These are phyloP conservation scores for Picea abies DNA, from an alignment of 83 land plant genomes.

Conservation along the genomic window DNA sequence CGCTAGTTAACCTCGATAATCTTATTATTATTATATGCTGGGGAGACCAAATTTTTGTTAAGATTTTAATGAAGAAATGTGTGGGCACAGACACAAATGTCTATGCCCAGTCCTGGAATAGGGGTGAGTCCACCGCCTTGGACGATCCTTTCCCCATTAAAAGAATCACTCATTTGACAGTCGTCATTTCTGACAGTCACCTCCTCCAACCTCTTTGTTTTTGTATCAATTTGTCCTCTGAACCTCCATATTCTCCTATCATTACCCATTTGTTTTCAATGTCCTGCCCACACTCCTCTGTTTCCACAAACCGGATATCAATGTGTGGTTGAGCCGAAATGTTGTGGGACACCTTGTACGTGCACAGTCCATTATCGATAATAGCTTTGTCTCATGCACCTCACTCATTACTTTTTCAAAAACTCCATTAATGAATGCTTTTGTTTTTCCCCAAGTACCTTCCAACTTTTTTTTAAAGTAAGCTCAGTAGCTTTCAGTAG, in stretches of 20 bases:
- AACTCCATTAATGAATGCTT: no score
- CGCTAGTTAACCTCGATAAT: no score
- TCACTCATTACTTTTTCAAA: no score
- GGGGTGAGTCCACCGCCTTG: no score
- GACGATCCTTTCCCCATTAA: conserved; percentile 4
- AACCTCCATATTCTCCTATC: conserved; percentile 11
- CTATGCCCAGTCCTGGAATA: no score
- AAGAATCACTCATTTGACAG: neutral
- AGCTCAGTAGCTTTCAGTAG: no score
- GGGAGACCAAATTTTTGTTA: no score
- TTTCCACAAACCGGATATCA: neutral
- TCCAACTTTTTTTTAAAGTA: no score
- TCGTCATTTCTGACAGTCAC: neutral
- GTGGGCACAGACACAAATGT: conserved; percentile 8
- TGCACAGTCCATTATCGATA: no score
- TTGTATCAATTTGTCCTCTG: neutral
- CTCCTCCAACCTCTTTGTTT: conserved; percentile 7
- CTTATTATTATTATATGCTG: no score
- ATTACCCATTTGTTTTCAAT: neutral
- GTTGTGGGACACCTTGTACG: conserved; percentile 11
- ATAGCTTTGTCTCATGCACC: no score
- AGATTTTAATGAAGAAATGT: neutral
- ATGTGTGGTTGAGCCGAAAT: neutral
- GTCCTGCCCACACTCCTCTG: neutral
- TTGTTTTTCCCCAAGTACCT: no score